A percentile compares a stretch with the other conserved stretches of the same genome.
phyloP scores from a whole-genome alignment of 2,329 filamentous ascomycete species.

The Fusarium drepaniforme region DNA sequence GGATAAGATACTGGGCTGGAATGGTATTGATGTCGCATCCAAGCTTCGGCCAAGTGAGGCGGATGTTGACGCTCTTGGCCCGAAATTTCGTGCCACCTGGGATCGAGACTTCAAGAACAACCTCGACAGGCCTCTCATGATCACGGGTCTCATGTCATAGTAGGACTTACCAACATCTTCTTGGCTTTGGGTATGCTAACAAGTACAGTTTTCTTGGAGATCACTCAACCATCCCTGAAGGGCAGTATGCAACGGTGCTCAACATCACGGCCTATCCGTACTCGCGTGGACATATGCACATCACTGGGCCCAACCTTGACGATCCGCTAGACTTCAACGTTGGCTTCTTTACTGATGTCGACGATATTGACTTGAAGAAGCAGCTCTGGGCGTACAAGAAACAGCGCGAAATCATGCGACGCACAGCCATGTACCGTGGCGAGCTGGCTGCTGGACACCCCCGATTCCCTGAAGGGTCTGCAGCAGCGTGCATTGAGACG shows the following conservation, averaged over 20 bases:
- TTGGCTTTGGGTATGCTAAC: not conserved
- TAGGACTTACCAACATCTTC: not conserved
- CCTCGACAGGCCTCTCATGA: not conserved
- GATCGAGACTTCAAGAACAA: not conserved
- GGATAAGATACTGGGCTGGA: not conserved
- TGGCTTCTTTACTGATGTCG: conserved; percentile 65
- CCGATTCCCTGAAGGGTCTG: conserved; percentile 53
- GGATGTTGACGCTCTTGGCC: not conserved
- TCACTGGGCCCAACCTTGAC: conserved; percentile 47
- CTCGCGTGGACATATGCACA: conserved; percentile 71
- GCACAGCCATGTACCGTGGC: conserved; percentile 65
- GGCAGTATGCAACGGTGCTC: conserved; percentile 64
- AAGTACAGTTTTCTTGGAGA: conserved; percentile 52
- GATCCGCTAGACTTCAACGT: conserved; percentile 66
- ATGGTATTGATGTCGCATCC: not conserved
- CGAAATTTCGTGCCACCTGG: not conserved
- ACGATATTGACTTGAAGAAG: conserved; percentile 70
- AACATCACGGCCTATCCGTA: conserved; percentile 58
- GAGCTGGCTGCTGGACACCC: conserved; percentile 58
- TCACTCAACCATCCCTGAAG: conserved; percentile 48
- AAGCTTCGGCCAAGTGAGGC: not conserved
- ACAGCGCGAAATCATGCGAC: conserved; percentile 69
- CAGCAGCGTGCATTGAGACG: not conserved
- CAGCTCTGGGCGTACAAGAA: conserved; percentile 75
- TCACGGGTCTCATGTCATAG: not conserved